Evolutionary conservation across 306 rosid genomes (phyloP).

Genomic region (Herpetospermum pedunculosum): DNA sequence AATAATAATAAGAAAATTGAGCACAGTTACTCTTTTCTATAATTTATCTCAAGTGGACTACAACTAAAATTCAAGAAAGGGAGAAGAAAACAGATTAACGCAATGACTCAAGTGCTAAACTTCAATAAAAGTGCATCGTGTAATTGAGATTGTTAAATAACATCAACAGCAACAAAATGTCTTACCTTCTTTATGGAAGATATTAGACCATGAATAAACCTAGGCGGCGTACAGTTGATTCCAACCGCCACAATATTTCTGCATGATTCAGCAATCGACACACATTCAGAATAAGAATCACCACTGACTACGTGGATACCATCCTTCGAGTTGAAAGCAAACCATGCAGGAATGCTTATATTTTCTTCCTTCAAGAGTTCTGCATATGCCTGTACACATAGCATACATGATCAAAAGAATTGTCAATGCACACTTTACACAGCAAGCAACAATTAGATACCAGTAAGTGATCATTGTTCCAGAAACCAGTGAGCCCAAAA

Average conservation of each 20-base stretch:
- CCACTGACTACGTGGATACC: constrained; percentile 60
- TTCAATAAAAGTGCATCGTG: neutral
- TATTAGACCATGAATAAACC: constrained; percentile 59
- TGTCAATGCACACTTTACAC: neutral
- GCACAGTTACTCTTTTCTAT: neutral
- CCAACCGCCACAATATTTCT: constrained; percentile 58
- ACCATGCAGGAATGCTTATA: constrained; percentile 70
- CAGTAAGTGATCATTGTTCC: neutral
- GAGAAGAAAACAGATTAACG: neutral
- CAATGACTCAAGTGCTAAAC: neutral
- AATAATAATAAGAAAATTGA: neutral
- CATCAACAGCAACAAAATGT: neutral
- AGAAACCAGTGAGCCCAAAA: neutral
- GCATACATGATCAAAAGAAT: neutral
- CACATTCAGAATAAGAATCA: constrained; percentile 62
- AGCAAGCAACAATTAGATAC: neutral
- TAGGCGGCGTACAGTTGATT: constrained; percentile 81
- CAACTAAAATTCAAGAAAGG: neutral
- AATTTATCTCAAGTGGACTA: neutral
- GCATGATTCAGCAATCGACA: constrained; percentile 59
- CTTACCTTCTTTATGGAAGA: constrained; percentile 49
- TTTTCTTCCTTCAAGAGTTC: constrained; percentile 69
- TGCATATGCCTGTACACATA: constrained; percentile 53
- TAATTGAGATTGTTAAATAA: neutral
- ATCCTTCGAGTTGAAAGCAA: constrained; percentile 68